Percentiles rank a stretch among this genome's conserved stretches.
These are phyloP conservation scores for Tricholoma terreum DNA, from an alignment of 768 basidiomycete genomes.

Conservation along the genomic window DNA sequence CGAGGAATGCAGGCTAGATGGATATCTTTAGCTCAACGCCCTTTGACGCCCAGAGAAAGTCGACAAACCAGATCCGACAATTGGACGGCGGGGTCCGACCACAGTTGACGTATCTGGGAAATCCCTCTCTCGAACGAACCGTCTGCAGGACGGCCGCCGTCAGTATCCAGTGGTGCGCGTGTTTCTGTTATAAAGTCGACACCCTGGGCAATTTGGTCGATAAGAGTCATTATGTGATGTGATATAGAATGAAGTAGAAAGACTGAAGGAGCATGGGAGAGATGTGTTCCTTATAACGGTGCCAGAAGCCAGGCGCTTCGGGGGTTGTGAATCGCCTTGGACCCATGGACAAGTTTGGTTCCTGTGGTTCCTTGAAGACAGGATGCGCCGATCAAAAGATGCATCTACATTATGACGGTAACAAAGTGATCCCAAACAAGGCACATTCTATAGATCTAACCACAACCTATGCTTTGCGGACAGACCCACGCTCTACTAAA, in stretches of 20 bases:
- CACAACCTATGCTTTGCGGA: background rate
- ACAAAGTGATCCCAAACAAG: too few species aligned
- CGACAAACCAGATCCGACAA: conserved; percentile 28
- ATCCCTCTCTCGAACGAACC: conserved; percentile 23
- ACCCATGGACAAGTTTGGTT: background rate
- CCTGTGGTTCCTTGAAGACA: background rate
- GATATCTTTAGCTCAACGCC: background rate
- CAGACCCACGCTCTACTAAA: background rate
- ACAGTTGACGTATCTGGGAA: conserved; percentile 26
- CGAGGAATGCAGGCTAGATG: conserved; percentile 43
- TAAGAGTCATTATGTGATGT: conserved; percentile 5
- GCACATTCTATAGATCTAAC: too few species aligned
- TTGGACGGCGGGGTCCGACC: conserved; percentile 25
- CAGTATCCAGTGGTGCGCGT: conserved; percentile 29
- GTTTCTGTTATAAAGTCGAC: conserved; percentile 22
- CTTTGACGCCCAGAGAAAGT: background rate
- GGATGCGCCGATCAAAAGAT: background rate
- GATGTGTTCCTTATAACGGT: conserved; percentile 2
- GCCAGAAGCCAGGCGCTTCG: conserved; percentile 1
- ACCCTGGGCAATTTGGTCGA: conserved; percentile 19
- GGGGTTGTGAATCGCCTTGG: conserved; percentile 14
- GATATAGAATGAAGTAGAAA: conserved; percentile 8
- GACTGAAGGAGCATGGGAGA: conserved; percentile 2
- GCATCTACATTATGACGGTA: background rate
- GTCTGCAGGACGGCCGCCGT: conserved; percentile 29